phyloP scores from a whole-genome alignment of 108 stramenopile species.

The Asterionellopsis glacialis region DNA sequence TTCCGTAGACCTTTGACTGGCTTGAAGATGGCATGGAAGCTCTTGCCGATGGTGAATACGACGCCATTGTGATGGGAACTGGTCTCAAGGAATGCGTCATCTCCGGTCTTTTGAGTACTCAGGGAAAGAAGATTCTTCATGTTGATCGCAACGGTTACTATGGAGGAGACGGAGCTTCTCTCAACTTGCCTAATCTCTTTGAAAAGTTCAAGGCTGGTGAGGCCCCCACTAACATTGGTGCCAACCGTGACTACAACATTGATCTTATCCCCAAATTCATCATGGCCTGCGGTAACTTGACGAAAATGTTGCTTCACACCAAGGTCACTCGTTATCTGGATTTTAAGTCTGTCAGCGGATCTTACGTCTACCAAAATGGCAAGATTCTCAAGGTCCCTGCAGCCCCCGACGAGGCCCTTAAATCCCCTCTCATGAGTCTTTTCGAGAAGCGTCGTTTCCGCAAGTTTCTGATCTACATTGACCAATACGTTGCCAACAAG shows the following conservation, averaged over 20 bases:
- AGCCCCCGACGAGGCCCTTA: slow-evolving; percentile 89
- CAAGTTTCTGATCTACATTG: slow-evolving; percentile 91
- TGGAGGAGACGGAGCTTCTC: slow-evolving; percentile 96
- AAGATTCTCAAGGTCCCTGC: slow-evolving; percentile 93
- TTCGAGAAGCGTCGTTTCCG: slow-evolving; percentile 98
- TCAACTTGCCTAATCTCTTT: slow-evolving; percentile 95
- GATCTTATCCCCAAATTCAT: slow-evolving; percentile 99
- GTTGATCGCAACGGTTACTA: slow-evolving; percentile 98
- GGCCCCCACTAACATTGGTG: slow-evolving; percentile 74
- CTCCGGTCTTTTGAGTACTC: slow-evolving; percentile 89
- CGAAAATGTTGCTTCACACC: slow-evolving; percentile 97
- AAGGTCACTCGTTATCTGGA: slow-evolving; percentile 97
- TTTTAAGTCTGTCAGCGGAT: slow-evolving; percentile 95
- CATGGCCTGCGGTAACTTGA: slow-evolving; percentile 98
- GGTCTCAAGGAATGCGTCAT: slow-evolving; percentile 99
- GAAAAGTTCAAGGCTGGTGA: slow-evolving; percentile 92
- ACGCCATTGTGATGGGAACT: slow-evolving; percentile 98
- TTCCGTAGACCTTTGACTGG: slow-evolving; percentile 72
- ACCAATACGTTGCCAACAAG: slow-evolving; percentile 78
- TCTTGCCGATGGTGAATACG: slow-evolving; percentile 99
- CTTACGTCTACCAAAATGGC: slow-evolving; percentile 93
- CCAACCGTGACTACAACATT: slow-evolving; percentile 96
- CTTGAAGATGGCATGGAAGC: slow-evolving; percentile 90
- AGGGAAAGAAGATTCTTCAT: slow-evolving; percentile 95
- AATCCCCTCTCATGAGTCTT: slow-evolving; percentile 90